These are phyloP conservation scores for Dothistroma septosporum DNA, from an alignment of 2,329 filamentous ascomycete species.

Conservation along the genomic window DNA sequence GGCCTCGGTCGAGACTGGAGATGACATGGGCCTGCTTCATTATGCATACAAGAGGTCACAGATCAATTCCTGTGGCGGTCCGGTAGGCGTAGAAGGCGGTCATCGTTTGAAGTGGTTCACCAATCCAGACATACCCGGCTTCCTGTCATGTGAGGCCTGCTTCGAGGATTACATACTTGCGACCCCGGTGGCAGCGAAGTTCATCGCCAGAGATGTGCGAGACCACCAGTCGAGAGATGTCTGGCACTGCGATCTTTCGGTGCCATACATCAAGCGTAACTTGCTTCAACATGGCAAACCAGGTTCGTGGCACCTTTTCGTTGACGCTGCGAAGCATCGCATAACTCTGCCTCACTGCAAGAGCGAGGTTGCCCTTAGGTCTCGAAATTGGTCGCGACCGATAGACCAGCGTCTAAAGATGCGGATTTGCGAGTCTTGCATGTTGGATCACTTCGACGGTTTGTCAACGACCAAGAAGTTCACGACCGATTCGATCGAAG, in stretches of 20 bases:
- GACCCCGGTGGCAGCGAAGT: background rate
- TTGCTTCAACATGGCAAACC: background rate
- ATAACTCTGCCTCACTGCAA: background rate
- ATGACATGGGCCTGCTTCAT: background rate
- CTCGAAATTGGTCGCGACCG: background rate
- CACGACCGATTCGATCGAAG: background rate
- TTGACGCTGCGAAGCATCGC: background rate
- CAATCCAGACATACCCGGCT: background rate
- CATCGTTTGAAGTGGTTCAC: background rate
- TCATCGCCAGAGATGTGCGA: background rate
- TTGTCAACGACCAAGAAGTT: background rate
- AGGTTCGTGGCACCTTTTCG: background rate
- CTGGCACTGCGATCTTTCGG: background rate
- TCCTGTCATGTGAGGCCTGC: background rate
- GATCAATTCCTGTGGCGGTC: background rate
- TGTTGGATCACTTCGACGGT: background rate
- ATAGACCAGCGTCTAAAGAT: background rate
- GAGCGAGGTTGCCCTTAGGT: background rate
- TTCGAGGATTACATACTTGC: background rate
- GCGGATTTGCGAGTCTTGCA: background rate
- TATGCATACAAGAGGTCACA: background rate
- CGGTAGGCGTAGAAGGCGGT: background rate
- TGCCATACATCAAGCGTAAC: background rate
- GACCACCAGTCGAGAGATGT: background rate
- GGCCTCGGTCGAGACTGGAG: background rate